Evolutionary conservation across 2,329 filamentous ascomycete species (phyloP).

Genomic region (Fusarium sambucinum): DNA sequence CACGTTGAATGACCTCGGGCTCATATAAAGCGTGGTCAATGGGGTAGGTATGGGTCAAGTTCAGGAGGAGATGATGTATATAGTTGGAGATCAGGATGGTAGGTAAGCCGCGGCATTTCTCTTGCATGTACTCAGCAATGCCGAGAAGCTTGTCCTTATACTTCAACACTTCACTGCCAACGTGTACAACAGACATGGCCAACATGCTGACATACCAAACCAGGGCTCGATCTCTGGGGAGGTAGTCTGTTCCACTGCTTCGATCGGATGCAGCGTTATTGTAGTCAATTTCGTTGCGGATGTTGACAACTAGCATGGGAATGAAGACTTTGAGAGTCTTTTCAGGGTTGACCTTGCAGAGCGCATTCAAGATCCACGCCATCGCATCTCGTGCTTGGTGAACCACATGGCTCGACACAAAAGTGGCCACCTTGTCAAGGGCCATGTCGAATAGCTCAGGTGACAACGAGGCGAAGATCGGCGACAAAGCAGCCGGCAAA

Average conservation of each 20-base stretch:
- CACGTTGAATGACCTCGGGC: constrained; percentile 75
- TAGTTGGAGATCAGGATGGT: constrained; percentile 98
- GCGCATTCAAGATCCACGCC: constrained; percentile 96
- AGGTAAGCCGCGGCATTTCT: constrained; percentile 91
- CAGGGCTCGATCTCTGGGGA: constrained; percentile 90
- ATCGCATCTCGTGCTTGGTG: constrained; percentile 97
- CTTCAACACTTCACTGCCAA: constrained; percentile 87
- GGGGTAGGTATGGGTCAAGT: constrained; percentile 93
- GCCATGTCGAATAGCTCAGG: constrained; percentile 94
- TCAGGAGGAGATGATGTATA: constrained; percentile 94
- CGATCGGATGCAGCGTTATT: constrained; percentile 96
- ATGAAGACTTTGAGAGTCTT: constrained; percentile 93
- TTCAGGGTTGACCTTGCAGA: constrained; percentile 95
- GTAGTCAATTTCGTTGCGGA: constrained; percentile 95
- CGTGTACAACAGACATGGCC: constrained; percentile 97
- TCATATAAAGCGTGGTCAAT: constrained; percentile 91
- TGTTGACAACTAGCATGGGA: constrained; percentile 89
- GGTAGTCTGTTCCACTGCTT: constrained; percentile 91
- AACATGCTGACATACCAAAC: constrained; percentile 98
- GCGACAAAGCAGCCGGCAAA: constrained; percentile 89
- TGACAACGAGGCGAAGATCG: constrained; percentile 89
- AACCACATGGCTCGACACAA: constrained; percentile 93
- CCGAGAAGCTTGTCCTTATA: constrained; percentile 91
- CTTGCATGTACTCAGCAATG: constrained; percentile 95
- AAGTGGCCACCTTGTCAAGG: constrained; percentile 90